Conservation (phyloP, 495 filamentous ascomycete genomes). For the Cudoniella acicularis region DNA sequence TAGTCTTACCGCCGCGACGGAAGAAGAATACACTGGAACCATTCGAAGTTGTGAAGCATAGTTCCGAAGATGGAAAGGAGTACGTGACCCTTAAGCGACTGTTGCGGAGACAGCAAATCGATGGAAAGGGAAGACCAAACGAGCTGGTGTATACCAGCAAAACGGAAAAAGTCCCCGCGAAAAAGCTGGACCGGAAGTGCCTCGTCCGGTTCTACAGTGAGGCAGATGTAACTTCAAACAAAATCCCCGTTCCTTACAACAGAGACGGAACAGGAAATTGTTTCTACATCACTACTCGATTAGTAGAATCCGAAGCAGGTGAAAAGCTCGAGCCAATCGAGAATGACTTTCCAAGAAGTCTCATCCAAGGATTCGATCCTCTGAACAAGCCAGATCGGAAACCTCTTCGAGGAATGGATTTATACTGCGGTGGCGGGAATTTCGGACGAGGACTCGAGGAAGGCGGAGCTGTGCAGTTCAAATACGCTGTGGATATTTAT, state of each 20-base stretch:
- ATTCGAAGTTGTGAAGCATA: slow-evolving; percentile 46
- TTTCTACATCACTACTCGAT: slow-evolving; percentile 53
- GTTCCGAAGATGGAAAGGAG: slow-evolving; percentile 27
- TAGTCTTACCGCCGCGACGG: slow-evolving; percentile 30
- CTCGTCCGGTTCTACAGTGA: slow-evolving; percentile 51
- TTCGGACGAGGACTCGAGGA: slow-evolving; percentile 74
- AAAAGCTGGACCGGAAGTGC: slow-evolving; percentile 50
- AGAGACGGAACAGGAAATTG: slow-evolving; percentile 57
- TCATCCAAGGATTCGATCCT: slow-evolving; percentile 58
- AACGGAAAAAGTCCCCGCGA: slow-evolving; percentile 32
- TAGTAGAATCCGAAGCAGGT: slow-evolving; percentile 14
- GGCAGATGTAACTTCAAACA: slow-evolving; percentile 26
- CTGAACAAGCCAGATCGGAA: neutral
- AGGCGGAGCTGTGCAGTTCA: slow-evolving; percentile 57
- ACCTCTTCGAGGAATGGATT: slow-evolving; percentile 53
- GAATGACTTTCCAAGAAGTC: slow-evolving; percentile 15
- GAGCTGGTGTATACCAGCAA: slow-evolving; percentile 60
- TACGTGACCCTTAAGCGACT: slow-evolving; percentile 44
- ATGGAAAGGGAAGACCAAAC: slow-evolving; percentile 47
- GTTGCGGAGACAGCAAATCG: slow-evolving; percentile 38
- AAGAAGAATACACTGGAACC: slow-evolving; percentile 42
- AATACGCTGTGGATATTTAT: slow-evolving; percentile 62
- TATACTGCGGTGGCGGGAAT: slow-evolving; percentile 73
- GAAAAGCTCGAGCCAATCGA: slow-evolving; percentile 11
- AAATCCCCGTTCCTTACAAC: slow-evolving; percentile 60